Evolutionary conservation across 2,329 filamentous ascomycete genomes (phyloP).

Genomic region (Grosmannia serpens): DNA sequence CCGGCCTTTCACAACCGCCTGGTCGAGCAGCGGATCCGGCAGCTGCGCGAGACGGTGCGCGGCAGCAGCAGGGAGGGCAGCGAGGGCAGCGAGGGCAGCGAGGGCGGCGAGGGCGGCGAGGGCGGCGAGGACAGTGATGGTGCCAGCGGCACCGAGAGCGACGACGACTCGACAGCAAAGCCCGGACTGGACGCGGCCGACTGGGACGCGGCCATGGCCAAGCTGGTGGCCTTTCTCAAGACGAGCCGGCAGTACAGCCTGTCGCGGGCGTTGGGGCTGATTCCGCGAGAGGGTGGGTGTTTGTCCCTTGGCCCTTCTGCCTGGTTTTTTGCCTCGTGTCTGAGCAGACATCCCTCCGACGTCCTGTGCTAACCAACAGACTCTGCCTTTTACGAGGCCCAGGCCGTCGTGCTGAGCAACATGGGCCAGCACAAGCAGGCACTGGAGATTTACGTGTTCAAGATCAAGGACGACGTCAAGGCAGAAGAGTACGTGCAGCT

Average conservation of each 20-base stretch:
- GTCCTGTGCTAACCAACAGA: conserved; percentile 36
- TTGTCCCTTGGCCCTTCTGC: too few species aligned
- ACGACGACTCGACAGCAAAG: neutral
- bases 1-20: conserved; percentile 81
- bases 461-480: conserved; percentile 73
- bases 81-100: neutral
- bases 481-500: conserved; percentile 67
- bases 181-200: conserved; percentile 22
- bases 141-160: too few species aligned
- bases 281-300: conserved; percentile 65
- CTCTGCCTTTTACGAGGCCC: conserved; percentile 73
- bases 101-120: neutral
- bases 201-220: conserved; percentile 48
- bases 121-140: too few species aligned
- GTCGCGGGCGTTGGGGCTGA: conserved; percentile 60
- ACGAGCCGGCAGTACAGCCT: conserved; percentile 73
- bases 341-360: neutral
- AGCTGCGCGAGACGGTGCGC: conserved; percentile 30
- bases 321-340: neutral
- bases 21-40: conserved; percentile 55
- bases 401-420: conserved; percentile 83
- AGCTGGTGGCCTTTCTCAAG: conserved; percentile 63
- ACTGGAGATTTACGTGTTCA: conserved; percentile 95
- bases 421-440: conserved; percentile 95
- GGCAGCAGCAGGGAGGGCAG: neutral